Percentiles rank a stretch among this genome's conserved stretches.
Conservation (phyloP, 495 filamentous ascomycete genomes). For the Schizothecium vesticola region DNA sequence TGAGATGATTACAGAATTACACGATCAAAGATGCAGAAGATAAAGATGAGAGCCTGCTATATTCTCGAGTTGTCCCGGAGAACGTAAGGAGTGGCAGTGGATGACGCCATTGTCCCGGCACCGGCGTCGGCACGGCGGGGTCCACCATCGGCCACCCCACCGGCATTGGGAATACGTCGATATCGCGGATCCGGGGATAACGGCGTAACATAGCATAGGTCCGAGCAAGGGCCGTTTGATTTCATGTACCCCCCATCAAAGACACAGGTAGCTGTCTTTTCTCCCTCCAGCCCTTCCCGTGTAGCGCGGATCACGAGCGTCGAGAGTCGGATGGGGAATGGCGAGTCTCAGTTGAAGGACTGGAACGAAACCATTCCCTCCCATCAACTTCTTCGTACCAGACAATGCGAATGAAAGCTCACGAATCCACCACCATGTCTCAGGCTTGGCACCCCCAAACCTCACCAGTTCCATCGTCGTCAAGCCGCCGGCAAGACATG, state of each 20-base stretch:
- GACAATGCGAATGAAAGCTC: neutral
- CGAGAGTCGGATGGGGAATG: neutral
- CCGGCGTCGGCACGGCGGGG: neutral
- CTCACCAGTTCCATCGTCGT: neutral
- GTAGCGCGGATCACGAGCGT: neutral
- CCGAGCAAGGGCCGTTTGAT: too few relatives aligned
- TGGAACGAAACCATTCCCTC: neutral
- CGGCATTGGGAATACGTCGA: neutral
- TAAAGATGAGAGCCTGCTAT: too few relatives aligned
- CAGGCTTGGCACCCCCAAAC: conserved; percentile 8
- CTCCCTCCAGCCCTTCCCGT: too few relatives aligned
- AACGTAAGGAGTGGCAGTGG: neutral
- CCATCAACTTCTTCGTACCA: neutral
- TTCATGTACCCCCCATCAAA: too few relatives aligned
- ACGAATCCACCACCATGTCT: neutral
- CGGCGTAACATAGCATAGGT: neutral
- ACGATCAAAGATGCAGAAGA: neutral
- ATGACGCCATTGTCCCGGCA: conserved; percentile 1
- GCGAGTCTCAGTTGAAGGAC: neutral
- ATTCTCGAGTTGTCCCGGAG: neutral
- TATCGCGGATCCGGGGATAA: neutral
- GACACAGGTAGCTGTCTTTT: too few relatives aligned
- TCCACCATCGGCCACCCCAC: neutral
- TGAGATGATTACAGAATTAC: neutral
- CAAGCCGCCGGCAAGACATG: conserved; percentile 3